Evolutionary conservation across 495 filamentous ascomycete genomes (phyloP).

Genomic region (Xylaria intraflava): DNA sequence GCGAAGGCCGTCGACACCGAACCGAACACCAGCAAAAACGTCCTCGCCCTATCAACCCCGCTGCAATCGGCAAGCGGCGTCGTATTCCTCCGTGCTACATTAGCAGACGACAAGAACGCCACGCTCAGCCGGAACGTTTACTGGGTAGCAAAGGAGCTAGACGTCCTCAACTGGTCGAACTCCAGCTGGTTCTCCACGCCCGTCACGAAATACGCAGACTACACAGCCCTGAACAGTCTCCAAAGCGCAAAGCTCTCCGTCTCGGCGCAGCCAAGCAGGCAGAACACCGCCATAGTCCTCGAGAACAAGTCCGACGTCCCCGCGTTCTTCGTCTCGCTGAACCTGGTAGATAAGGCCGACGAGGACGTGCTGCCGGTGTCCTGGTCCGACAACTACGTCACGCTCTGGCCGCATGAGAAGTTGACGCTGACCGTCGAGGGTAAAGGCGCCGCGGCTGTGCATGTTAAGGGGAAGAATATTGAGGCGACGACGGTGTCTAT

Average conservation of each 20-base stretch:
- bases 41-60: slow-evolving; percentile 25
- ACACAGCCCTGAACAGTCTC: slow-evolving; percentile 41
- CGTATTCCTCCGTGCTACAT: slow-evolving; percentile 46
- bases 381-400: slow-evolving; percentile 60
- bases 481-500: neutral
- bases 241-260: slow-evolving; percentile 31
- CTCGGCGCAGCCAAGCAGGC: slow-evolving; percentile 3
- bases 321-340: slow-evolving; percentile 51
- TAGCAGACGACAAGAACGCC: slow-evolving; percentile 28
- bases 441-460: slow-evolving; percentile 15
- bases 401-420: slow-evolving; percentile 52
- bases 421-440: slow-evolving; percentile 26
- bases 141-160: slow-evolving; percentile 47
- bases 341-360: slow-evolving; percentile 35
- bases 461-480: slow-evolving; percentile 27
- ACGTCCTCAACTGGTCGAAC: slow-evolving; percentile 49
- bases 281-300: slow-evolving; percentile 29
- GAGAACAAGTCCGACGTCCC: slow-evolving; percentile 49
- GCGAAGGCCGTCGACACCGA: slow-evolving; percentile 22
- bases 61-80: slow-evolving; percentile 36
- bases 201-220: slow-evolving; percentile 47
- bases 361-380: slow-evolving; percentile 45
- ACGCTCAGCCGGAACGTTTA: slow-evolving; percentile 55
- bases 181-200: slow-evolving; percentile 57
- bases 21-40: slow-evolving; percentile 34